Base-by-base conservation (phyloP, 805 yeast genomes). In the Teunomyces gatunensis region DNA sequence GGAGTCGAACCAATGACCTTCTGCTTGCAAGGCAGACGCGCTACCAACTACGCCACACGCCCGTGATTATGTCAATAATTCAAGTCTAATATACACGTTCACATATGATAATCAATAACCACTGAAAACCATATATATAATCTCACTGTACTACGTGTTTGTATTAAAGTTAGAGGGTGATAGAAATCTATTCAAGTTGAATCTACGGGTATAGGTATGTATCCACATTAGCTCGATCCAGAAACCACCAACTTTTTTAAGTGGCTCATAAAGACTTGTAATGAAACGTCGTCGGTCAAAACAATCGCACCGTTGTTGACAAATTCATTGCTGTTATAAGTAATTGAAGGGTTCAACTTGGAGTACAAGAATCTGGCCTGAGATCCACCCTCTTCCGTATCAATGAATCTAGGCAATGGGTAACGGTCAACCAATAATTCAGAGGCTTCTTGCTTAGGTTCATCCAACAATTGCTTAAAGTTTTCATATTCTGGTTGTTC, bases 341-440 rank as follows among this genome's bases (percentile, higher is more conserved):
- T 85, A 54, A 87, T 89, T 41, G 96, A 86, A 35, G 99, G 99
- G 68, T 95, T 94, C 67, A 94, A 81, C 71, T 90, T 94, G 25
- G 97, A 89, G 68, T 89, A 83, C 68, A 94, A 78, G 78, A 94
- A 94, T 71, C 99, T 84, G 2, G 98, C 97, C 72, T 94, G 99
- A 12, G 97, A 91, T 47, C 97, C 97, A 59, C 99, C 98, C 59
- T 92, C 97, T 65, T 92, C 97, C 50, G 97, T 89, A 59, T 92
- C 96, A 57, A 94, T 91, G 63, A 92, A 94, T 70, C 99, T 82
- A 42, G 99, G 99, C 62, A 94, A 77, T 58, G 99, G 99, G 83
- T 89, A 92, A 64, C 99, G 81, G 64, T 94, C 98, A 33, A 87
- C 81, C 59, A 94, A 81, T 54, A 95, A 76, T 58, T 86, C 89